Conservation (phyloP, 352 stramenopile genomes). For the Globisporangium irregulare region DNA sequence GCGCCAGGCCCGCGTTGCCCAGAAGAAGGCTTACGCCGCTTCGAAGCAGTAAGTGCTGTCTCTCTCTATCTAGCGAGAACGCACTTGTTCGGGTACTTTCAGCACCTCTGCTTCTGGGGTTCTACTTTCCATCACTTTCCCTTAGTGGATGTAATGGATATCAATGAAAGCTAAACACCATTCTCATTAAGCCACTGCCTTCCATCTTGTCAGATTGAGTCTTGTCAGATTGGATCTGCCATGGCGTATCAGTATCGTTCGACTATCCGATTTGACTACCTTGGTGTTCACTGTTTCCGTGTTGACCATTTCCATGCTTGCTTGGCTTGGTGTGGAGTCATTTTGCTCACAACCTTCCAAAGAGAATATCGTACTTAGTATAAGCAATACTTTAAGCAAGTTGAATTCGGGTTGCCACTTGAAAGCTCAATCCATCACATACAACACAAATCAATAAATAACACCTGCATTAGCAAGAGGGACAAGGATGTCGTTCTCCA, state of each 20-base stretch:
- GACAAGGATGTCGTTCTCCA: conserved; percentile 29
- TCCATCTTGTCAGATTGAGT: background rate
- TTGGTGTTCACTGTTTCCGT: background rate
- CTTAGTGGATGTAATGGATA: background rate
- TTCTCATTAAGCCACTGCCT: background rate
- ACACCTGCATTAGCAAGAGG: background rate
- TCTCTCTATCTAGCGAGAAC: background rate
- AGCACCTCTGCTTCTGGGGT: background rate
- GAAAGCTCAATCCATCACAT: background rate
- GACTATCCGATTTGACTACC: background rate
- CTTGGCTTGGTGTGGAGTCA: too few species aligned
- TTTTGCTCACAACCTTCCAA: background rate
- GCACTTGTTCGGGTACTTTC: conserved; percentile 6
- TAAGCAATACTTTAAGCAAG: background rate
- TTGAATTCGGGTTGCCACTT: background rate
- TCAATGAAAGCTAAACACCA: conserved; percentile 26
- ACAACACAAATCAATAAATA: background rate
- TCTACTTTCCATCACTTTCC: conserved; percentile 8
- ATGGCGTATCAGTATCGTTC: background rate
- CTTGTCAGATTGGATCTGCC: background rate
- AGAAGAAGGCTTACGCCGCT: conserved; percentile 95
- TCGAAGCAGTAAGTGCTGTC: conserved; percentile 41
- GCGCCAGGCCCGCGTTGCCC: conserved; percentile 93
- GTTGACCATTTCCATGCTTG: background rate
- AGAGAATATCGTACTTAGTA: conserved; percentile 10